Conservation (phyloP, 75 land plant species). For the Azolla pinnata region DNA sequence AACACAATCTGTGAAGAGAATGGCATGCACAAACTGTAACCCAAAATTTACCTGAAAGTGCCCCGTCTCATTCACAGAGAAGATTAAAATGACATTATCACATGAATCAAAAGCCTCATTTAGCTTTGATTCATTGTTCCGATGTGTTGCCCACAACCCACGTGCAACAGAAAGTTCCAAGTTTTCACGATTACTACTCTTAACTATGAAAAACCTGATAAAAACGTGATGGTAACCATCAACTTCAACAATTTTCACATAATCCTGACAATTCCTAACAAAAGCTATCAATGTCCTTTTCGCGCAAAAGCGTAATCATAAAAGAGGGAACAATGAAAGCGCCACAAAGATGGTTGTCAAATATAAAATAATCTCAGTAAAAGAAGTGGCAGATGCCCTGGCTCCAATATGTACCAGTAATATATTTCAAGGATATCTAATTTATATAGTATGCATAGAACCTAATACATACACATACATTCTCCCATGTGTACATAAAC, state of each 20-base stretch:
- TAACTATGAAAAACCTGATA: slow-evolving; percentile 89
- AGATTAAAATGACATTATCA: slow-evolving; percentile 93
- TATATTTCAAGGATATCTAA: background rate
- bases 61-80: slow-evolving; percentile 85
- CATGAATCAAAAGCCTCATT: slow-evolving; percentile 92
- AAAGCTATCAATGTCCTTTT: too few relatives aligned
- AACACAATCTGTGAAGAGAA: background rate
- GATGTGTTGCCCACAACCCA: slow-evolving; percentile 98
- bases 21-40: background rate
- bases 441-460: background rate
- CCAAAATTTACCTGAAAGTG: slow-evolving; percentile 76
- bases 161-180: slow-evolving; percentile 92
- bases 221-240: too few relatives aligned
- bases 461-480: background rate
- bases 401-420: too few relatives aligned
- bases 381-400: too few relatives aligned
- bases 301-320: too few relatives aligned
- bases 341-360: too few relatives aligned
- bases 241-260: too few relatives aligned
- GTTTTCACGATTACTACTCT: slow-evolving; percentile 95
- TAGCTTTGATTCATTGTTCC: slow-evolving; percentile 93
- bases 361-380: too few relatives aligned
- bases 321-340: too few relatives aligned
- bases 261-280: too few relatives aligned
- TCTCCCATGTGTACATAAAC: background rate